Evolutionary conservation across 2,329 filamentous ascomycete species (phyloP).

Genomic region (Beauveria sp.): DNA sequence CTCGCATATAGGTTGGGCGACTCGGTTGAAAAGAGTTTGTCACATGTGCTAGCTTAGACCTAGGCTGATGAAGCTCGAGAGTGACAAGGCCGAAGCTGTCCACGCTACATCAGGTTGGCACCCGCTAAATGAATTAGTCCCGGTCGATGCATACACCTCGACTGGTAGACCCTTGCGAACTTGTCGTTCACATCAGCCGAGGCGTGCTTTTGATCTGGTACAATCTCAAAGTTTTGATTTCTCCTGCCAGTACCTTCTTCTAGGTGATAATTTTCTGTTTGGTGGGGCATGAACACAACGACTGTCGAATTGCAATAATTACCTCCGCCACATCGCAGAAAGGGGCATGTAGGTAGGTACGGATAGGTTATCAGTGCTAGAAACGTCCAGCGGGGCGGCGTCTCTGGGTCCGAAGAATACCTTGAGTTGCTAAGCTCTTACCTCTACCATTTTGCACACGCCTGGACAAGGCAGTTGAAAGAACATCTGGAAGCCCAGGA

Average conservation of each 20-base stretch:
- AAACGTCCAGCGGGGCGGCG: not conserved
- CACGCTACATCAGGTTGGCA: slow-evolving; percentile 7
- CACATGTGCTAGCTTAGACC: not conserved
- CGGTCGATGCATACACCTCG: slow-evolving; percentile 8
- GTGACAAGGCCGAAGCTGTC: not conserved
- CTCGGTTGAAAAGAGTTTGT: not conserved
- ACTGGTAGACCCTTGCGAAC: not conserved
- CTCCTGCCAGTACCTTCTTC: not conserved
- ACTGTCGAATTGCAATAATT: too few relatives aligned
- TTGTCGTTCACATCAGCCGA: not conserved
- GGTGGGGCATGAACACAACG: too few relatives aligned
- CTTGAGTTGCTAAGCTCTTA: slow-evolving; percentile 5
- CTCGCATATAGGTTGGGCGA: not conserved
- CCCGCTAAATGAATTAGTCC: slow-evolving; percentile 12
- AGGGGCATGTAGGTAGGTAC: too few relatives aligned
- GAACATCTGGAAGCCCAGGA: not conserved
- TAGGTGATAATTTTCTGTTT: too few relatives aligned
- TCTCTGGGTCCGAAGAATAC: not conserved
- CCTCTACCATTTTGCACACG: slow-evolving; percentile 1
- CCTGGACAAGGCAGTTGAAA: not conserved
- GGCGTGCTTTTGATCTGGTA: not conserved
- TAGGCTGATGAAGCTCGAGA: not conserved
- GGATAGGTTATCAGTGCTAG: not conserved
- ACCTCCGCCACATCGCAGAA: too few relatives aligned
- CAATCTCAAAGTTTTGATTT: not conserved